Evolutionary conservation across 225 moss, liverwort and hornwort species (phyloP).

Genomic region (Asterella californica): DNA sequence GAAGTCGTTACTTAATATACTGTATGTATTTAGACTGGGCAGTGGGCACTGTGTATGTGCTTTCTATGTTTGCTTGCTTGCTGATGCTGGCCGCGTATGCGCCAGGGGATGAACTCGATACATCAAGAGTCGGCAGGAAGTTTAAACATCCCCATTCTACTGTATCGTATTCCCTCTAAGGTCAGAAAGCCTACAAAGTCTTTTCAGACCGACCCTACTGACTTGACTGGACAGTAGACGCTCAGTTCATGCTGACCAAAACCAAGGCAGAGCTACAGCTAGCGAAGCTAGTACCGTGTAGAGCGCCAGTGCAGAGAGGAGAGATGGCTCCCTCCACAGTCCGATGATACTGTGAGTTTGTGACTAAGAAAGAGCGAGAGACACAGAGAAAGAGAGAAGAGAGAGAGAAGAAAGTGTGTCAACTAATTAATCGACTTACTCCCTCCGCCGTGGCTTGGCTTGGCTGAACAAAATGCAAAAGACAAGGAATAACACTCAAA

Average conservation of each 20-base stretch:
- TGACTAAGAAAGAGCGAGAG: neutral
- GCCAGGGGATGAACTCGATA: neutral
- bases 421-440: neutral
- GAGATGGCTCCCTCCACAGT: neutral
- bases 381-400: neutral
- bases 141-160: neutral
- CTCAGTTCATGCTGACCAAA: neutral
- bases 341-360: neutral
- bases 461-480: neutral
- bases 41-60: neutral
- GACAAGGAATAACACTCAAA: neutral
- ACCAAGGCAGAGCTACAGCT: neutral
- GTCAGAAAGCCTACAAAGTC: neutral
- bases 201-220: neutral
- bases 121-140: neutral
- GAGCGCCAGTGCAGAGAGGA: neutral
- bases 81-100: neutral
- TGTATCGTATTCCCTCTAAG: neutral
- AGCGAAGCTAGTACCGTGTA: neutral
- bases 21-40: neutral
- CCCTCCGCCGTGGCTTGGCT: neutral
- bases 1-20: neutral
- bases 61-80: neutral
- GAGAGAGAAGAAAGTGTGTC: neutral
- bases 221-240: neutral